These are phyloP conservation scores for Tolypocladium cylindrosporum DNA, from an alignment of 2,329 filamentous ascomycete genomes.

Conservation along the genomic window DNA sequence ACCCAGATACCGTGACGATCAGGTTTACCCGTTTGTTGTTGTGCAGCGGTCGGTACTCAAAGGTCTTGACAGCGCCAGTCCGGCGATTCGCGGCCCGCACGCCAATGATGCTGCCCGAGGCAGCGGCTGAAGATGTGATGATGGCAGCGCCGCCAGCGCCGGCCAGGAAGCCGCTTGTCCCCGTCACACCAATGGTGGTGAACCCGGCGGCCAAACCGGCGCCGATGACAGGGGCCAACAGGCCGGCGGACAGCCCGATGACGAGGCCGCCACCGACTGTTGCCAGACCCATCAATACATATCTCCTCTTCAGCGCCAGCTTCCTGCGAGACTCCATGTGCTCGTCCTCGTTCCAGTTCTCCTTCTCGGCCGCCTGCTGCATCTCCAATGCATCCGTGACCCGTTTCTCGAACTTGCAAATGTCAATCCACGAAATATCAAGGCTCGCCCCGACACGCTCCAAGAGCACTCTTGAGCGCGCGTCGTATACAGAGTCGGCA, in stretches of 20 bases:
- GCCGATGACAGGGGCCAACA: constrained; percentile 88
- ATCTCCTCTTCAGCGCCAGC: constrained; percentile 67
- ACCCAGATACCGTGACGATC: constrained; percentile 89
- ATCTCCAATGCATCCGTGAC: constrained; percentile 96
- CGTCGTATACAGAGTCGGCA: constrained; percentile 87
- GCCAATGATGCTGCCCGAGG: constrained; percentile 81
- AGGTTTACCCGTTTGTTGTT: constrained; percentile 97
- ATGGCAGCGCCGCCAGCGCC: constrained; percentile 88
- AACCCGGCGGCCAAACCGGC: constrained; percentile 90
- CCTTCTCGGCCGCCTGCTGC: constrained; percentile 88
- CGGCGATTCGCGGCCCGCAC: constrained; percentile 75
- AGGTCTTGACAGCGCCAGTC: constrained; percentile 88
- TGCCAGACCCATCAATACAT: constrained; percentile 92
- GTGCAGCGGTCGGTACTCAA: constrained; percentile 91
- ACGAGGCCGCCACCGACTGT: constrained; percentile 92
- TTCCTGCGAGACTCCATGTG: constrained; percentile 84
- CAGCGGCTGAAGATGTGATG: constrained; percentile 80
- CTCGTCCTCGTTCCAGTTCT: constrained; percentile 96
- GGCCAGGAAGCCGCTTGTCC: constrained; percentile 80
- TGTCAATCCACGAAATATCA: constrained; percentile 80
- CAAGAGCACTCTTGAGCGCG: constrained; percentile 73
- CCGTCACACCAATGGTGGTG: constrained; percentile 85
- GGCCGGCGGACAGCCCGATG: constrained; percentile 86
- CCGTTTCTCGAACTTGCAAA: constrained; percentile 92
- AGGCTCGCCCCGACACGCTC: constrained; percentile 75